A percentile compares a stretch with the other conserved stretches of the same genome.
Conservation (phyloP, 176 grass and related monocot genomes). For the Dendrocalamus sinicus region DNA sequence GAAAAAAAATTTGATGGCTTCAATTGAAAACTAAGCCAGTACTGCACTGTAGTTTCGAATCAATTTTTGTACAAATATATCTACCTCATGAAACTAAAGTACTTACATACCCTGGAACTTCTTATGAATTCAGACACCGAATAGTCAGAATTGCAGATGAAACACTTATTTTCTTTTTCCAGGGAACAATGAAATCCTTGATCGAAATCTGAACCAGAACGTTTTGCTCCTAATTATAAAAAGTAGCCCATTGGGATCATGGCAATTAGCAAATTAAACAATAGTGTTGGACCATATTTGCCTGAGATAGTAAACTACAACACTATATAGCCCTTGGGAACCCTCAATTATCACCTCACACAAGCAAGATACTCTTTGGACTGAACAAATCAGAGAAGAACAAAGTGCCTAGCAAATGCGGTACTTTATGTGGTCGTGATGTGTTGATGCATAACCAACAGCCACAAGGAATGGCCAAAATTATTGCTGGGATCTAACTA, state of each 20-base stretch:
- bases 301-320: background rate
- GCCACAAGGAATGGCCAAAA: constrained; percentile 21
- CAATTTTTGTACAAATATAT: background rate
- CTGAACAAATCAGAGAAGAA: constrained; percentile 32
- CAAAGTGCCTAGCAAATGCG: background rate
- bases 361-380: constrained; percentile 11
- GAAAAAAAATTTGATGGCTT: constrained; percentile 9
- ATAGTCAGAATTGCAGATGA: background rate
- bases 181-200: background rate
- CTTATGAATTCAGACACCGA: constrained; percentile 22
- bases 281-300: background rate
- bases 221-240: background rate
- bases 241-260: background rate
- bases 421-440: constrained; percentile 34
- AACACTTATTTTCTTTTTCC: background rate
- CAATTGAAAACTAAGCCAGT: constrained; percentile 3
- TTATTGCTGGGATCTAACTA: constrained; percentile 36
- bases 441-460: constrained; percentile 26
- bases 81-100: background rate
- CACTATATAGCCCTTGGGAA: background rate
- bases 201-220: constrained; percentile 13
- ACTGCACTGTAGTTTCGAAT: background rate
- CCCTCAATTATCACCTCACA: constrained; percentile 7
- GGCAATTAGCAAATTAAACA: background rate
- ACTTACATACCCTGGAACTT: background rate